phyloP scores from a whole-genome alignment of 2,329 filamentous ascomycete genomes.

The Alternaria triticina region DNA sequence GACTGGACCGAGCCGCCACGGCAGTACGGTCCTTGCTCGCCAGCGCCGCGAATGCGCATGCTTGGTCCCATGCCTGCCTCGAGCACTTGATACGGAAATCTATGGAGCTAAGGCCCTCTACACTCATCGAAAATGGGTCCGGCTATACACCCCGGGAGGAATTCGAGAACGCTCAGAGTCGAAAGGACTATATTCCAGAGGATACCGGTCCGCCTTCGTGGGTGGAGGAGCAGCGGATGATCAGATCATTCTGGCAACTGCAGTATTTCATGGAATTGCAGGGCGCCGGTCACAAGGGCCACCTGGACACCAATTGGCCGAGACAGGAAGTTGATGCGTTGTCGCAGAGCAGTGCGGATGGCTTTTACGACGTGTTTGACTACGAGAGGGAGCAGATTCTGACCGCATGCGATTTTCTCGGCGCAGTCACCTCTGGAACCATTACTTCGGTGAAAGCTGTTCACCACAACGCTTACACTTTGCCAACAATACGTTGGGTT shows the following conservation, averaged over 20 bases:
- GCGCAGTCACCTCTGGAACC: neutral
- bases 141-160: neutral
- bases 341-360: neutral
- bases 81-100: conserved; percentile 14
- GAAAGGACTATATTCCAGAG: conserved; percentile 11
- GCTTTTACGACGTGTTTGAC: neutral
- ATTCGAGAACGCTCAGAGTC: conserved; percentile 11
- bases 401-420: conserved; percentile 1
- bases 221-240: conserved; percentile 13
- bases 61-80: conserved; percentile 12
- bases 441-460: neutral
- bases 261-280: conserved; percentile 14
- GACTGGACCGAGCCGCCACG: neutral
- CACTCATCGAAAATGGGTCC: neutral
- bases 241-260: conserved; percentile 9
- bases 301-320: neutral
- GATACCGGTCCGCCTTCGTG: conserved; percentile 10
- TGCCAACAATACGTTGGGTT: neutral
- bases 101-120: conserved; percentile 8
- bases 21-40: conserved; percentile 7
- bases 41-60: conserved; percentile 4
- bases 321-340: neutral
- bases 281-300: conserved; percentile 1
- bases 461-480: neutral
- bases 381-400: neutral